Evolutionary conservation across 306 rosid species (phyloP), one percentile per base, ranked within the genome.

Genomic region (Myrica gale): DNA sequence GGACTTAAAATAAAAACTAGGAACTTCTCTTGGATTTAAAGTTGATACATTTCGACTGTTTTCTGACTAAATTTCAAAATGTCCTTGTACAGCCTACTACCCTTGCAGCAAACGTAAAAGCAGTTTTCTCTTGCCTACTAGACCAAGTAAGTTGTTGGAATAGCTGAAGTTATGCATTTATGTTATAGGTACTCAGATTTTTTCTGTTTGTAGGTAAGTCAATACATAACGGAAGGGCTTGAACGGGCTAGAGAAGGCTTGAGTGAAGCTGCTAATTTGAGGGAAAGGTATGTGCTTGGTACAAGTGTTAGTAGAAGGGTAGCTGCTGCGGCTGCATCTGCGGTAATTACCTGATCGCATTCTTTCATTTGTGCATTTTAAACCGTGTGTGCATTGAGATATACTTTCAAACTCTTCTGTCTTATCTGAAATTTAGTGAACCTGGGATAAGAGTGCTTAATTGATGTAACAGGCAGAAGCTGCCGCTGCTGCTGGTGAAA

Each of bases 261-360:
- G 85, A 92, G 93, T 58, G 99, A 96, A 84, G 96, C 99, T 76
- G 97, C 97, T 32, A 86, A 85, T 84, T 92, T 96, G 92, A 90
- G 99, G 84, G 99, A 96, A 85, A 90, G 83, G 86, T 96, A 79
- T 89, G 87, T 92, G 75, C 71, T 96, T 79, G 96, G 98, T 51
- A 85, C 98, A 47, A 89, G 77, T 66, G 74, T 89, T 16, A 92
- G 92, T 85, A 92, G 99, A 83, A 88, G 98, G 84, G 99, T 90
- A 77, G 99, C 99, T 62, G 98, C 98, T 76, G 99, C 99, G 5
- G 99, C 98, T 82, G 97, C 99, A 84, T 89, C 99, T 76, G 97
- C 91, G 75, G 99, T 96, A 91, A 82, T 66, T 72, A 72, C 77
- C 69, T 56, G 74, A 86, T 50, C 78, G 26, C n/a, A 9, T 67